Evolutionary conservation across 2,329 filamentous ascomycete genomes (phyloP), one percentile per base, ranked within the genome.

Genomic region (Hortaea sp.): DNA sequence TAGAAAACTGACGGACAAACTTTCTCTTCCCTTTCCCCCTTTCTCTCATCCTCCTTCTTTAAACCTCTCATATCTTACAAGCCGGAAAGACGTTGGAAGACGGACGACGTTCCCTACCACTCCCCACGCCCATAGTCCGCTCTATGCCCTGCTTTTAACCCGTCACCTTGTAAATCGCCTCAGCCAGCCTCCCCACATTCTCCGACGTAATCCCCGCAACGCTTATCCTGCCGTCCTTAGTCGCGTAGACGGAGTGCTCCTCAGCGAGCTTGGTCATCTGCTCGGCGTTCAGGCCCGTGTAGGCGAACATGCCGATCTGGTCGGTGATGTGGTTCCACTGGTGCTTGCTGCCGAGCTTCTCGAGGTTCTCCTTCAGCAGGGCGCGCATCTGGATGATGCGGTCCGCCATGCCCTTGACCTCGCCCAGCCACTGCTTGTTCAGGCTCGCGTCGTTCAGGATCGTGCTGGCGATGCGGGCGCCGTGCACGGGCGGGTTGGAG

Each of bases 301-400:
- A 98, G 59, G 92, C 90, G 65, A 98, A 98, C 92, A 98, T 98
- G 73, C 92, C 92, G 63, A 98, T 98, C 69, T 94, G 88, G 71
- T 78, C 89, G 58, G 92, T 97, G 72, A 98, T 98, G 77, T 98
- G 92, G 68, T 84, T 86, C 92, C 92, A 98, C 76, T 97, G 87
- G 71, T 94, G 88, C 78, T 88, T 88, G 76, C 85, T 92, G 66
- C 90, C 90, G 52, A 95, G 81, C 70, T 85, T 83, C 79, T 95
- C 87, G 46, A 98, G 82, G 75, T 97, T 94, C 61, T 88, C 79
- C 79, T 92, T 94, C 65, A 98, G 82, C 46, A 95, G 80, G 51
- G 86, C 82, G 60, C 92, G 87, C 92, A 98, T 98, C 69, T 82
- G 86, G 71, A 98, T 97, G 76, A 98, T 98, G 66, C 92, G 89